Evolutionary conservation across 2,329 filamentous ascomycete genomes (phyloP), one percentile per base, ranked within the genome.

Genomic region (Ambrosiella beaveri): DNA sequence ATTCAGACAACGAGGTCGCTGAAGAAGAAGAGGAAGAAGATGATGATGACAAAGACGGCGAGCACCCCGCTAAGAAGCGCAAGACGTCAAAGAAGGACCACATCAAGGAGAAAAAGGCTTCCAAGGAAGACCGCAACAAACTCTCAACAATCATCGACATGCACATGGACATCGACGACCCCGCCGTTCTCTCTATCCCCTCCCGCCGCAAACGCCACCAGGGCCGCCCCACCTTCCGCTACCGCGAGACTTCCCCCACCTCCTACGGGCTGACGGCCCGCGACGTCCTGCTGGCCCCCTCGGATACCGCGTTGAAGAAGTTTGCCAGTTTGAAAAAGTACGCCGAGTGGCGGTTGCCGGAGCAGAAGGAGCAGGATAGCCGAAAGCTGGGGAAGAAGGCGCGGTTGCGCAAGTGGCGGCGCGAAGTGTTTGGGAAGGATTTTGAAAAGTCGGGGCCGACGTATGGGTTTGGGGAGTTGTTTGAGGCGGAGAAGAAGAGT

Each of bases 271-370:
- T 98, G 66, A 95, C 88, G 0, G 76, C 90, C 1, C 80, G 84
- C 61, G 93, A 98, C 70, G 97, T 98, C 64, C 79, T 98, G 39
- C 77, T 84, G 67, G 88, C 95, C 63, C 88, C 90, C 0, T 85
- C 85, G 50, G 93, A 98, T 71, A 75, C 81, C 52, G 82, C 84
- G 57, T 80, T 98, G 63, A 98, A 98, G 70, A 78, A 90, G 63
- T 98, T 85, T 66, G 91, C 85, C 4, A 91, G 93, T 6, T 74
- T 98, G 66, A 98, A 98, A 78, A 97, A 96, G 73, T 79, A 96
- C 61, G 90, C 91, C 3, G 77, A 86, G 4, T 98, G 93, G 74
- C 80, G 93, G 59, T 90, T 96, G 67, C 74, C 77, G 2, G 86
- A 90, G 65, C 93, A 94, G 78, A 97, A 97, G 76, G 77, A 79